A percentile compares a stretch with the other conserved stretches of the same genome.
Conservation (phyloP, 148 eudicot species). For the Vaccinium myrtillus region DNA sequence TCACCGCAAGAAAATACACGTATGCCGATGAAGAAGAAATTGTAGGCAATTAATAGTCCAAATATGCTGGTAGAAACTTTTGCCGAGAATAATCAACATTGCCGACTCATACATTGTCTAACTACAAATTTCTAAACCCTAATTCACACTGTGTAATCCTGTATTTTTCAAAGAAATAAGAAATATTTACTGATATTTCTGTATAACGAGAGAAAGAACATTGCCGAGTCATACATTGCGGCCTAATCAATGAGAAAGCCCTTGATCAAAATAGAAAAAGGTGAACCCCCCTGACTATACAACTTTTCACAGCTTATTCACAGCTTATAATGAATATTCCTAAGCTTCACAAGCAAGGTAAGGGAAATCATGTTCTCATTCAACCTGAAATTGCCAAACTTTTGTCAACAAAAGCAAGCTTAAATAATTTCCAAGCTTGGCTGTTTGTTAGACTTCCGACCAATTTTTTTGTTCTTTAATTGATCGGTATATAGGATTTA, state of each 20-base stretch:
- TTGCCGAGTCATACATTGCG: not conserved
- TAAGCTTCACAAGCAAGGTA: no score
- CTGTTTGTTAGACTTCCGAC: not conserved
- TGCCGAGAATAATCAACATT: no score
- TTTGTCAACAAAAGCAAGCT: slow-evolving; percentile 19
- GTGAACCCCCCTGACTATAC: not conserved
- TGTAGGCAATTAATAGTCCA: no score
- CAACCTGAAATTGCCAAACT: not conserved
- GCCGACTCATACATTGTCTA: no score
- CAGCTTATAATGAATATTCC: not conserved
- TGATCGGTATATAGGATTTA: not conserved
- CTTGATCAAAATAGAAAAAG: no score
- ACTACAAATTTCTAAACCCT: no score
- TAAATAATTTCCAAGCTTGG: not conserved
- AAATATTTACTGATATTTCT: not conserved
- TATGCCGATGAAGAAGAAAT: no score
- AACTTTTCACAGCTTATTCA: not conserved
- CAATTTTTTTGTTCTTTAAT: not conserved
- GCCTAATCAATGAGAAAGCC: not conserved
- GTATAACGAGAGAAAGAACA: not conserved
- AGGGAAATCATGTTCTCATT: not conserved
- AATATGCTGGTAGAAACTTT: no score
- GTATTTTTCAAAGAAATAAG: no score
- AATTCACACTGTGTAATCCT: no score
- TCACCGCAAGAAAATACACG: no score